Evolutionary conservation across 768 basidiomycete species (phyloP).

Genomic region (Chalciporus piperatus): DNA sequence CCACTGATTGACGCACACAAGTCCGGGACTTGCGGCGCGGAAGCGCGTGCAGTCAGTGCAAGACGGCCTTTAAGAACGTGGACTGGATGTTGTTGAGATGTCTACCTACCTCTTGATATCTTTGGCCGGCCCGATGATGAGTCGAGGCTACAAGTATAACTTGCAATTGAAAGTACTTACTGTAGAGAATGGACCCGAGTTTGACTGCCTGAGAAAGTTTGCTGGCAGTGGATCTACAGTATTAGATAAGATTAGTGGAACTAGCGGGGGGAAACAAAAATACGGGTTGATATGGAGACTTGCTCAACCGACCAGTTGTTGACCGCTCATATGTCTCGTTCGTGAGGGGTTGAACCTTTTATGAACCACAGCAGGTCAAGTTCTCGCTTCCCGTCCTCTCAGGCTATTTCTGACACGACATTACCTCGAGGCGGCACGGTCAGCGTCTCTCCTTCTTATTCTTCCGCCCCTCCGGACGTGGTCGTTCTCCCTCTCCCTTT

Average conservation of each 20-base stretch:
- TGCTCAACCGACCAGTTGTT: neutral
- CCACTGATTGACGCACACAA: constrained; percentile 1
- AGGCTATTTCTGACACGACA: constrained; percentile 25
- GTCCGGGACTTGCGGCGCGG: neutral
- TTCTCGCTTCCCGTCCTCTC: constrained; percentile 7
- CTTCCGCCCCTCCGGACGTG: neutral
- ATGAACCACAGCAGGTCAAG: neutral
- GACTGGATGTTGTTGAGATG: no score
- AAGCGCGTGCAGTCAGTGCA: no score
- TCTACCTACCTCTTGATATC: no score
- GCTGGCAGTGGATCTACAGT: neutral
- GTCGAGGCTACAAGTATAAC: no score
- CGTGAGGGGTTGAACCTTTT: neutral
- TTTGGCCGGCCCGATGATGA: no score
- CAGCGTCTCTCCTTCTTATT: constrained; percentile 17
- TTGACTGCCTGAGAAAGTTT: neutral
- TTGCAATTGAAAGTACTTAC: no score
- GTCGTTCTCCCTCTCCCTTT: constrained; percentile 13
- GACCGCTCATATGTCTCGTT: neutral
- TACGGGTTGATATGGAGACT: constrained; percentile 23
- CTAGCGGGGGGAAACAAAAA: neutral
- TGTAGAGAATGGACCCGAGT: no score
- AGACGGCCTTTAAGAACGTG: no score
- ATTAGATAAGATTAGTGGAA: neutral
- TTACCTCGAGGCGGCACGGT: constrained; percentile 29